These are phyloP conservation scores for Amborella trichopoda DNA, from an alignment of 164 flowering plant genomes.

Conservation along the genomic window DNA sequence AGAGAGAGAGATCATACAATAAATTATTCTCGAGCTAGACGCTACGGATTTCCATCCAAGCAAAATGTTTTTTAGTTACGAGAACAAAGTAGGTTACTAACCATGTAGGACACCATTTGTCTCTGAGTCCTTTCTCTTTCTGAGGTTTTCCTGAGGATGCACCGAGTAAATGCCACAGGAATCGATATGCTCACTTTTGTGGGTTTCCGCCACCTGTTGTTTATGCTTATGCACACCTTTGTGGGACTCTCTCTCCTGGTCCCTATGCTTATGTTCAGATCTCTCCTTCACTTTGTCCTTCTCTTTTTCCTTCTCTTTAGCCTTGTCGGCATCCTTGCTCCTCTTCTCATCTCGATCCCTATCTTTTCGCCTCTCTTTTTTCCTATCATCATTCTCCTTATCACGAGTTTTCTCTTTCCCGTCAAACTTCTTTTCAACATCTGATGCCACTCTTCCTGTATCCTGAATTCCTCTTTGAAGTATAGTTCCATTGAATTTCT, in stretches of 20 bases:
- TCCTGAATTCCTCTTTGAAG: constrained; percentile 27
- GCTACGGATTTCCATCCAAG: no score
- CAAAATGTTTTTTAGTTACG: neutral
- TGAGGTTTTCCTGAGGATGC: constrained; percentile 25
- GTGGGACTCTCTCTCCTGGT: constrained; percentile 21
- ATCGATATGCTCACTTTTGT: constrained; percentile 11
- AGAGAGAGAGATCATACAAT: neutral
- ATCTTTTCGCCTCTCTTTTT: constrained; percentile 14
- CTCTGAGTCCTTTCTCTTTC: constrained; percentile 45
- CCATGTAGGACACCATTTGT: constrained; percentile 55
- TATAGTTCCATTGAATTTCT: constrained; percentile 15
- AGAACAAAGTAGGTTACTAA: constrained; percentile 22
- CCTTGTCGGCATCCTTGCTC: constrained; percentile 15
- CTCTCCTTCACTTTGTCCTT: constrained; percentile 33
- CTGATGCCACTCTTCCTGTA: constrained; percentile 14
- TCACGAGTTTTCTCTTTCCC: constrained; percentile 17
- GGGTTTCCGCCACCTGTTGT: constrained; percentile 5
- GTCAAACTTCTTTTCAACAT: constrained; percentile 6
- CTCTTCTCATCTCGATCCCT: constrained; percentile 20
- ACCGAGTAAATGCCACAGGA: no score
- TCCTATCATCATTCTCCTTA: constrained; percentile 21
- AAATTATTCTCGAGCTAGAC: no score
- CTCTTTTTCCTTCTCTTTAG: constrained; percentile 30
- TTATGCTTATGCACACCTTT: constrained; percentile 9
- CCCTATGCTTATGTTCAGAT: constrained; percentile 15